Conservation (phyloP, 768 basidiomycete genomes). For the Lactarius sp. region DNA sequence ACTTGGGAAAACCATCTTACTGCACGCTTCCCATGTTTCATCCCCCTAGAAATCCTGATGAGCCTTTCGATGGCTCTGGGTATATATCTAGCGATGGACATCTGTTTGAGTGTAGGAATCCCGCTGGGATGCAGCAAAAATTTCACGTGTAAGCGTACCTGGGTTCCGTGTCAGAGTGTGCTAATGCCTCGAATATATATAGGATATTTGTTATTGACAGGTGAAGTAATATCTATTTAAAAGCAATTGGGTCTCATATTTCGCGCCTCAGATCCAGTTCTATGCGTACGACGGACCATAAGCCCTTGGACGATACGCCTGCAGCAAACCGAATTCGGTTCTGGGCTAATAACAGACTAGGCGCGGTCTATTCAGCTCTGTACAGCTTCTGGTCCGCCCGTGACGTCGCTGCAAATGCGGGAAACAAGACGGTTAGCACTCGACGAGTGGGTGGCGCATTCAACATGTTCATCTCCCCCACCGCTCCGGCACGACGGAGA, state of each 20-base stretch:
- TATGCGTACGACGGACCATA: constrained; percentile 40
- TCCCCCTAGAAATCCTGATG: constrained; percentile 31
- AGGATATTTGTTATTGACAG: constrained; percentile 51
- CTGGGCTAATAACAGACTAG: constrained; percentile 44
- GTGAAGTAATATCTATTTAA: constrained; percentile 33
- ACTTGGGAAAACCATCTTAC: constrained; percentile 43
- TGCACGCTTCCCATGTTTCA: constrained; percentile 55
- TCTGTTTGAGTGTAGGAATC: constrained; percentile 49
- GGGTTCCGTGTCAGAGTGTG: too few species aligned
- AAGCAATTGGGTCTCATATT: not conserved
- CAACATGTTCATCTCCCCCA: constrained; percentile 34
- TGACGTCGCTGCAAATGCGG: constrained; percentile 34
- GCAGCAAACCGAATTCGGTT: constrained; percentile 35
- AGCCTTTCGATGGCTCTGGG: constrained; percentile 34
- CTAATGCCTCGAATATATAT: not conserved
- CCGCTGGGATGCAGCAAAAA: constrained; percentile 46
- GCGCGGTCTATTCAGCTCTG: constrained; percentile 54
- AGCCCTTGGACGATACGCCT: constrained; percentile 43
- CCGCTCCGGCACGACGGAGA: constrained; percentile 22
- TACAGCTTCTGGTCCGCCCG: constrained; percentile 54
- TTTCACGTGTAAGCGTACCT: constrained; percentile 50
- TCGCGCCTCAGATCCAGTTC: constrained; percentile 42
- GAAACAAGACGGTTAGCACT: too few species aligned
- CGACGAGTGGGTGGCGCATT: constrained; percentile 18
- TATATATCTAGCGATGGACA: constrained; percentile 57